Base-by-base conservation (phyloP, 768 basidiomycete species). In the Lactifluus volemus region DNA sequence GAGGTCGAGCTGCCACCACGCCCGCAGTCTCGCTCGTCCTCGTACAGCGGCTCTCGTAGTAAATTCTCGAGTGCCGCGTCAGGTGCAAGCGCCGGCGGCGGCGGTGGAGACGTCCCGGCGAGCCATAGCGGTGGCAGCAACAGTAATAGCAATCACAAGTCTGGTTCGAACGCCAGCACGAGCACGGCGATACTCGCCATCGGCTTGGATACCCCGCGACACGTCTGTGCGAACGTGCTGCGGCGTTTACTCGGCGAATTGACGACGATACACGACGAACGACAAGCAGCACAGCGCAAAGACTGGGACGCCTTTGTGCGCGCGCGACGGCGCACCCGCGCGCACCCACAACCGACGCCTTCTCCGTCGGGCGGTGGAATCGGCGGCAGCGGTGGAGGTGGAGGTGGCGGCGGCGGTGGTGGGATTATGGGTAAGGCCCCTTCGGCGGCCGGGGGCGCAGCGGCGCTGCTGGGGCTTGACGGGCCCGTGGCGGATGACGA, bases 241-340 rank as follows among this genome's bases (percentile, higher is more conserved):
- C 82, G 86, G 5, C 73, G 73, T n/a, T 75, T 97, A 36, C 78
- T 98, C 5, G 79, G 83, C 19, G 81, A 88, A 70, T 78, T 97
- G 50, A 93, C 84, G 5, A 81, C 82, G 64, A 86, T 90, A 11
- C 94, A 98, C 68, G 93, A 97, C 67, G 74, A 82, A 65, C 83
- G 84, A 39, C 93, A 98, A 68, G 73, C 74, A 1, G 67, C 77
- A 9, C 85, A 82, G 64, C 77, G 85, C 57, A 83, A 83, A 63
- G 90, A 89, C 58, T 98, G 97, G 96, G 92, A 96, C 62, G 80
- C 77, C 0, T 98, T 95, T 70, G 82, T 98, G 17, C 84, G 81
- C 2, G 52, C 56, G 17, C 55, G 56, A 4, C 44, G 61, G 47
- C 61, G 63, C 82, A 87, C 65, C 76, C 88, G 53, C 82, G 73